Percentiles rank a stretch among this genome's conserved stretches.
Conservation (phyloP, 805 yeast genomes). For the Candida parachauliodes region DNA sequence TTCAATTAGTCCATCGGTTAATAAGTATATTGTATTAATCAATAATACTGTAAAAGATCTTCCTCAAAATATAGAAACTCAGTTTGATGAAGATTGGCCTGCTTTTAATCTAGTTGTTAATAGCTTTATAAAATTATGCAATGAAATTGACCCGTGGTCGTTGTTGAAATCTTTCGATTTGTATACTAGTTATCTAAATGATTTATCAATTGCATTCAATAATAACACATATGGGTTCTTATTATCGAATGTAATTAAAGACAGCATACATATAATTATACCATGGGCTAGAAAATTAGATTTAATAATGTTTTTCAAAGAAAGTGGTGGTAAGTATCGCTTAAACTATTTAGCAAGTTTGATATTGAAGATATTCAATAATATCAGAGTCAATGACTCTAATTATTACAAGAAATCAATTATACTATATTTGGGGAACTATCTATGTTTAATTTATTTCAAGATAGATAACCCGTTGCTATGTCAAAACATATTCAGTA, state of each 20-base stretch:
- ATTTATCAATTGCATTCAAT: slow-evolving; percentile 46
- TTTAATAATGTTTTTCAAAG: slow-evolving; percentile 37
- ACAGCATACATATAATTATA: slow-evolving; percentile 33
- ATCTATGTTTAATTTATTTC: slow-evolving; percentile 56
- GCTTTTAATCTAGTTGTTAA: slow-evolving; percentile 44
- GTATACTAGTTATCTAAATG: slow-evolving; percentile 44
- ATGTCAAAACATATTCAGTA: slow-evolving; percentile 60
- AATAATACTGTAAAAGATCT: slow-evolving; percentile 16
- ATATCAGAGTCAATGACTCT: slow-evolving; percentile 43
- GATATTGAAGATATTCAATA: slow-evolving; percentile 56
- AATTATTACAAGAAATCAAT: slow-evolving; percentile 46
- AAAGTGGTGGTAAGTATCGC: slow-evolving; percentile 42
- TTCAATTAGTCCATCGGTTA: slow-evolving; percentile 21
- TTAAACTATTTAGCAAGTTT: slow-evolving; percentile 50
- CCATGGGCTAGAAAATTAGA: slow-evolving; percentile 45
- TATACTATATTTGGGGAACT: slow-evolving; percentile 50
- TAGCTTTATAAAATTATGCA: slow-evolving; percentile 45
- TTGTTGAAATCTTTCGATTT: slow-evolving; percentile 52
- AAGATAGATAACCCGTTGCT: slow-evolving; percentile 51
- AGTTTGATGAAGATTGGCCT: slow-evolving; percentile 35
- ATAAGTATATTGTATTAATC: slow-evolving; percentile 23
- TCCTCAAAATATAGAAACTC: slow-evolving; percentile 14
- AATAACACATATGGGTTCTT: slow-evolving; percentile 40
- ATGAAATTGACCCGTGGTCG: slow-evolving; percentile 54
- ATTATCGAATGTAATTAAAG: slow-evolving; percentile 31